Evolutionary conservation across 2,329 filamentous ascomycete species (phyloP).

Genomic region (Aspergillus unguis): DNA sequence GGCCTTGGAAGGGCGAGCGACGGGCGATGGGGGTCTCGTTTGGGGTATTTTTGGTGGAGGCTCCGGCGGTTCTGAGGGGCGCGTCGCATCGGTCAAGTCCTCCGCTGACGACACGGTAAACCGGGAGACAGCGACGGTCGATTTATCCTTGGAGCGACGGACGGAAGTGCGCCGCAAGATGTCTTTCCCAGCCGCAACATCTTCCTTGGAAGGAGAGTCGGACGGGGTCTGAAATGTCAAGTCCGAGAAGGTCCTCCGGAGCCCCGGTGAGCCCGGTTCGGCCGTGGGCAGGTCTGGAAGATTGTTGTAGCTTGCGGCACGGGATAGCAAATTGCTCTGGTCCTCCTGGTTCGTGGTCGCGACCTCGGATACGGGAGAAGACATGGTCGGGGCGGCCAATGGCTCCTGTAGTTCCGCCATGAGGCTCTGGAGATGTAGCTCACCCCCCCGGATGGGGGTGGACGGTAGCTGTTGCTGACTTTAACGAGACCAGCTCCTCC

Average conservation of each 20-base stretch:
- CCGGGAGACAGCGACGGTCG: conserved; percentile 31
- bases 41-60: conserved; percentile 22
- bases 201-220: conserved; percentile 37
- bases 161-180: conserved; percentile 42
- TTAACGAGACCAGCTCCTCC: conserved; percentile 44
- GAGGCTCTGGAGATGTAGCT: conserved; percentile 28
- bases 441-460: conserved; percentile 22
- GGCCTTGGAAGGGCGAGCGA: conserved; percentile 39
- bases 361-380: conserved; percentile 26
- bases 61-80: conserved; percentile 18
- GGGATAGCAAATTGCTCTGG: conserved; percentile 39
- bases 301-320: conserved; percentile 58
- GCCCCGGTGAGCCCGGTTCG: conserved; percentile 32
- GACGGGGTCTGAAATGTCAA: conserved; percentile 43
- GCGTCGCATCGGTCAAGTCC: conserved; percentile 29
- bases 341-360: conserved; percentile 25
- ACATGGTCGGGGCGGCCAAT: conserved; percentile 31
- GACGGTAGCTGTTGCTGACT: conserved; percentile 20
- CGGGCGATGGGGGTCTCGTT: conserved; percentile 29
- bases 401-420: conserved; percentile 19
- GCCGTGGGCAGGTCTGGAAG: conserved; percentile 43
- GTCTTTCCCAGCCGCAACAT: conserved; percentile 39
- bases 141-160: conserved; percentile 34
- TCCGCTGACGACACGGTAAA: conserved; percentile 37
- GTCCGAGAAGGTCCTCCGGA: conserved; percentile 52